These are phyloP conservation scores for Termitomyces sp. DNA, from an alignment of 768 basidiomycete genomes.

Conservation along the genomic window DNA sequence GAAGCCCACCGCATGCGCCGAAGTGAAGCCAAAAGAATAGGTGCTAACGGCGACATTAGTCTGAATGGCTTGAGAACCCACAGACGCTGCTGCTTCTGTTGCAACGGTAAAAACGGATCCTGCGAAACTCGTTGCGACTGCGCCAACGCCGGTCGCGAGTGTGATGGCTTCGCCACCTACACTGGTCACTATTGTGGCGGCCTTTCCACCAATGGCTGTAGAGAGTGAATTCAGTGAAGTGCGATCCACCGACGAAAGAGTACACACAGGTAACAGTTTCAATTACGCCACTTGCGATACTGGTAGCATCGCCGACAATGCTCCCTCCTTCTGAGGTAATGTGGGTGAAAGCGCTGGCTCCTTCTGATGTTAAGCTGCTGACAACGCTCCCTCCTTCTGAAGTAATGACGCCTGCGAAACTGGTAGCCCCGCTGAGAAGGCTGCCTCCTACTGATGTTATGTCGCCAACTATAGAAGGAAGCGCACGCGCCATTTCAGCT, in stretches of 20 bases:
- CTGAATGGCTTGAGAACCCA: slow-evolving; percentile 12
- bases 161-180: slow-evolving; percentile 56
- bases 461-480: slow-evolving; percentile 21
- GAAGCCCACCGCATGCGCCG: slow-evolving; percentile 26
- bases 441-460: slow-evolving; percentile 20
- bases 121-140: slow-evolving; percentile 41
- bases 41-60: slow-evolving; percentile 20
- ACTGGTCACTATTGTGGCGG: slow-evolving; percentile 50
- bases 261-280: slow-evolving; percentile 33
- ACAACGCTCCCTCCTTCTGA: slow-evolving; percentile 22
- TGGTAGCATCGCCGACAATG: slow-evolving; percentile 24
- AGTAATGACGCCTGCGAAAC: no score
- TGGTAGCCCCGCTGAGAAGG: slow-evolving; percentile 13
- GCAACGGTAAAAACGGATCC: slow-evolving; percentile 50
- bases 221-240: slow-evolving; percentile 14
- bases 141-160: slow-evolving; percentile 39
- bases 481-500: slow-evolving; percentile 16
- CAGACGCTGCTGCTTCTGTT: slow-evolving; percentile 28
- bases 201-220: slow-evolving; percentile 48
- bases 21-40: slow-evolving; percentile 20
- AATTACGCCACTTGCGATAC: slow-evolving; percentile 25
- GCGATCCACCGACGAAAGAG: neutral
- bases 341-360: neutral
- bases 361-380: slow-evolving; percentile 19
- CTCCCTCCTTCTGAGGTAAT: slow-evolving; percentile 19